These are phyloP conservation scores for Lojkania enalia DNA, from an alignment of 2,329 filamentous ascomycete species.

Conservation along the genomic window DNA sequence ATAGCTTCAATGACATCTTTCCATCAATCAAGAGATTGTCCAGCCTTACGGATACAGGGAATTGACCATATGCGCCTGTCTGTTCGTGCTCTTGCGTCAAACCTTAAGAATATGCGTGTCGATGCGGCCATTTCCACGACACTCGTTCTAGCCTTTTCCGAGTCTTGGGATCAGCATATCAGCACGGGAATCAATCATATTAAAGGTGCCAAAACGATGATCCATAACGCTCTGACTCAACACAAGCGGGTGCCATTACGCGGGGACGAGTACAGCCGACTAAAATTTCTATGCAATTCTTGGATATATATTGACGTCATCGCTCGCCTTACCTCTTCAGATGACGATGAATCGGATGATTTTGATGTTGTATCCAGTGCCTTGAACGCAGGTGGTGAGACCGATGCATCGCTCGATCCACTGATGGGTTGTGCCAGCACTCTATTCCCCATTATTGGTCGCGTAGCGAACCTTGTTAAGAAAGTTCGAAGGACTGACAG, in stretches of 20 bases:
- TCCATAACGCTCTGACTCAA: constrained; percentile 61
- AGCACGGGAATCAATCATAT: constrained; percentile 71
- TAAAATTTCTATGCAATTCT: constrained; percentile 70
- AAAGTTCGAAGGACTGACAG: constrained; percentile 58
- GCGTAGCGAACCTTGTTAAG: constrained; percentile 67
- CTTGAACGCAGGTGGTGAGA: constrained; percentile 36
- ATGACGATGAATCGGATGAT: constrained; percentile 60
- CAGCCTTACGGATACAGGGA: constrained; percentile 62
- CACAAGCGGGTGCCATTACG: constrained; percentile 47
- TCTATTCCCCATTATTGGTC: constrained; percentile 69
- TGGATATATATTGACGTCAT: constrained; percentile 78
- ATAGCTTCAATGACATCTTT: constrained; percentile 71
- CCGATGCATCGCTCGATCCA: constrained; percentile 65
- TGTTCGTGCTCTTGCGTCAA: constrained; percentile 61
- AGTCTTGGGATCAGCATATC: constrained; percentile 72
- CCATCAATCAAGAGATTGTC: constrained; percentile 63
- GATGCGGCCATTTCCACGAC: constrained; percentile 72
- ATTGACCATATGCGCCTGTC: constrained; percentile 71
- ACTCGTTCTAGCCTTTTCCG: constrained; percentile 68
- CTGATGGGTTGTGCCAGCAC: constrained; percentile 70
- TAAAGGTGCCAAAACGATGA: constrained; percentile 66
- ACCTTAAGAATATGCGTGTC: constrained; percentile 65
- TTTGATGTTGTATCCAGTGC: constrained; percentile 49
- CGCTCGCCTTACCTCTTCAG: constrained; percentile 65
- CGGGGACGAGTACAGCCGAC: constrained; percentile 51